Percentiles rank a stretch among this genome's conserved stretches.
Evolutionary conservation across 768 basidiomycete genomes (phyloP).

Genomic region (Auriscalpium microsporum): DNA sequence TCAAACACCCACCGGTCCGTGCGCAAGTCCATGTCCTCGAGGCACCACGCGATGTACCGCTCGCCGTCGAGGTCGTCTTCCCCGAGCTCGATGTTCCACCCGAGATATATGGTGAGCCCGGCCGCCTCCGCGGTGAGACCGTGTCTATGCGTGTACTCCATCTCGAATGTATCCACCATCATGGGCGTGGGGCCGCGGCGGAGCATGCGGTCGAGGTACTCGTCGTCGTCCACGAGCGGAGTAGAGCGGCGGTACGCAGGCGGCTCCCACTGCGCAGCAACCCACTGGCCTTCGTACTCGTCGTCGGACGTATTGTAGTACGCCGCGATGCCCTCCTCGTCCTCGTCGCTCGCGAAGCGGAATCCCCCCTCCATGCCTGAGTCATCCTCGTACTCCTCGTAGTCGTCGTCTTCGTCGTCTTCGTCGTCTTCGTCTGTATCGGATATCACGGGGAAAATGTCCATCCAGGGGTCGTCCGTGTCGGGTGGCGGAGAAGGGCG

Average conservation of each 20-base stretch:
- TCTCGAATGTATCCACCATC: constrained; percentile 49
- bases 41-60: constrained; percentile 31
- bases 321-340: constrained; percentile 20
- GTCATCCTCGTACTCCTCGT: constrained; percentile 19
- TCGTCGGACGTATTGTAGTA: constrained; percentile 21
- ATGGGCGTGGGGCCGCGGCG: constrained; percentile 50
- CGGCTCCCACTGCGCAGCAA: constrained; percentile 50
- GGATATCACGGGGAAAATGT: constrained; percentile 45
- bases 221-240: constrained; percentile 25
- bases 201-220: constrained; percentile 33
- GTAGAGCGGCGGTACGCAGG: constrained; percentile 33
- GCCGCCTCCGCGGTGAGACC: constrained; percentile 41
- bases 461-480: constrained; percentile 61
- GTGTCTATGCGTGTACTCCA: constrained; percentile 45
- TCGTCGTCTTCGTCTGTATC: constrained; percentile 24
- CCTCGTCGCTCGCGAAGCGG: not conserved
- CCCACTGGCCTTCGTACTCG: constrained; percentile 34
- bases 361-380: too few relatives aligned
- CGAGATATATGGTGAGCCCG: constrained; percentile 44
- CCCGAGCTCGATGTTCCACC: constrained; percentile 56
- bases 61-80: constrained; percentile 34
- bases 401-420: constrained; percentile 21
- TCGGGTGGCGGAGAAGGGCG: constrained; percentile 25
- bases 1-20: constrained; percentile 37
- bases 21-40: constrained; percentile 31